phyloP scores from a whole-genome alignment of 805 yeast genomes.

The Barnettozyma californica region DNA sequence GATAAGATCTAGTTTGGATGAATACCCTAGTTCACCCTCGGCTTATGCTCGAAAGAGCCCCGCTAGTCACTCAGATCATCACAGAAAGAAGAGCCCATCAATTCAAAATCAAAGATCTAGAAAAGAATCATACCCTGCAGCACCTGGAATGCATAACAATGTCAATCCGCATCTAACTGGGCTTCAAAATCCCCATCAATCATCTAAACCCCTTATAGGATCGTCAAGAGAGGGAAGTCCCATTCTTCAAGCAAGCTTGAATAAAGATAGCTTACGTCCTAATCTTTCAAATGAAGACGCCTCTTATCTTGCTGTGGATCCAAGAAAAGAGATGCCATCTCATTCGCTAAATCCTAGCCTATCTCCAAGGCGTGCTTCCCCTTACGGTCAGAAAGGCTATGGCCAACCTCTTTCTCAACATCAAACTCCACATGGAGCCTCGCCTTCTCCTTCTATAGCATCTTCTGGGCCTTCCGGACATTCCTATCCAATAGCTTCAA shows the following conservation, averaged over 20 bases:
- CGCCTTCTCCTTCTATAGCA: background rate
- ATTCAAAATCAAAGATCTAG: background rate
- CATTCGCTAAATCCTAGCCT: conserved; percentile 8
- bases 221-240: background rate
- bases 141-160: background rate
- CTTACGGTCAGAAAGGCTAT: conserved; percentile 9
- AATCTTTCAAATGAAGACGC: background rate
- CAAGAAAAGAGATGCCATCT: background rate
- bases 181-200: background rate
- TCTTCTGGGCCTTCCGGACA: background rate
- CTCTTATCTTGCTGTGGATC: background rate
- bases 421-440: background rate
- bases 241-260: background rate
- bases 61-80: background rate
- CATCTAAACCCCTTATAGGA: background rate
- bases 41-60: background rate
- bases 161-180: background rate
- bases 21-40: background rate
- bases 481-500: background rate
- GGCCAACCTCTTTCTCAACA: conserved; percentile 8
- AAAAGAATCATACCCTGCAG: background rate
- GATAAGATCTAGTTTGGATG: background rate
- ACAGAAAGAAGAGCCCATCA: background rate
- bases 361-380: conserved; percentile 14
- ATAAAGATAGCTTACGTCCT: background rate